These are phyloP conservation scores for Ganoderma leucocontextum DNA, from an alignment of 1,284 basidiomycete species.

Conservation along the genomic window DNA sequence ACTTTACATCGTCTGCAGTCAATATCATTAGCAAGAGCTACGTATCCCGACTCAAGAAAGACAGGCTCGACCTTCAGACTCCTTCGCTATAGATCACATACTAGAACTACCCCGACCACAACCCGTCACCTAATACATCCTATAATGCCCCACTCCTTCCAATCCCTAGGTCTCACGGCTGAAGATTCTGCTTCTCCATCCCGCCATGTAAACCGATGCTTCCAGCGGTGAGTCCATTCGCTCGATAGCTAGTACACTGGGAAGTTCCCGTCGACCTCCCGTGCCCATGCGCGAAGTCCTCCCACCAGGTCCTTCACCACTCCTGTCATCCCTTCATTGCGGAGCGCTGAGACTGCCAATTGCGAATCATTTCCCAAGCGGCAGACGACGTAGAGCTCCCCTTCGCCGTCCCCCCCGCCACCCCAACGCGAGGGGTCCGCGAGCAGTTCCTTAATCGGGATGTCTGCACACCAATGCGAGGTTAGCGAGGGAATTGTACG, in stretches of 20 bases:
- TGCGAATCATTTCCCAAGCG: constrained; percentile 95
- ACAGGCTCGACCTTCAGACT: constrained; percentile 48
- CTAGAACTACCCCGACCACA: neutral
- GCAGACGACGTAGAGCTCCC: constrained; percentile 71
- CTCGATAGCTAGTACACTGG: constrained; percentile 72
- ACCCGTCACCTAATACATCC: constrained; percentile 18
- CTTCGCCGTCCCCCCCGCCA: neutral
- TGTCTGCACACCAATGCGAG: constrained; percentile 51
- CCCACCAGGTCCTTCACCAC: constrained; percentile 78
- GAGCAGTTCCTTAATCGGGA: constrained; percentile 71
- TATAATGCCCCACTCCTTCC: constrained; percentile 19
- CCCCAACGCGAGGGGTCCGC: constrained; percentile 54
- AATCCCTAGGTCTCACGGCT: neutral
- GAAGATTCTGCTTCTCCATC: neutral
- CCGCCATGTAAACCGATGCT: neutral
- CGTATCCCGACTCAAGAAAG: constrained; percentile 61
- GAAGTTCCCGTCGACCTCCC: constrained; percentile 74
- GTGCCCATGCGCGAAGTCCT: constrained; percentile 81
- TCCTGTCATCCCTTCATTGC: constrained; percentile 49
- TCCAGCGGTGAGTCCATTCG: neutral
- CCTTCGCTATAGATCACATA: constrained; percentile 12
- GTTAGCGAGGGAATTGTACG: neutral
- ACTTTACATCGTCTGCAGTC: constrained; percentile 52
- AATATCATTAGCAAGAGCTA: constrained; percentile 79
- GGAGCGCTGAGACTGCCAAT: constrained; percentile 78